These are phyloP conservation scores for Suillus paluster DNA, from an alignment of 768 basidiomycete genomes.

Conservation along the genomic window DNA sequence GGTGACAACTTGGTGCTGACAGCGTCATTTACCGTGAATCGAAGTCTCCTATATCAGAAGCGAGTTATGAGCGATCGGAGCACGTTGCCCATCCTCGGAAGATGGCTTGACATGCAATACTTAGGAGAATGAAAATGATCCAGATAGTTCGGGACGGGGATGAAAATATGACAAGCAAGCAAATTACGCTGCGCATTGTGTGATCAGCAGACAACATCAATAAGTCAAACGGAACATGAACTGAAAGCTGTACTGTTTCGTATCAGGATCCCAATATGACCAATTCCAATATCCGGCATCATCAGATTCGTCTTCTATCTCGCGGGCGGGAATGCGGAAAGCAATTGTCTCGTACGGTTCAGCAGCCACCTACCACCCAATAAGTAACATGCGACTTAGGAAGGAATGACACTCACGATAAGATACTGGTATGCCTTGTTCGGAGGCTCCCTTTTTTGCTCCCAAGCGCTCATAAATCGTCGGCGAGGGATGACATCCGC, in stretches of 20 bases:
- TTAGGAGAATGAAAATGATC: conserved; percentile 1
- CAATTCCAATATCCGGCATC: conserved; percentile 94
- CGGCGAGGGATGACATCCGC: conserved; percentile 80
- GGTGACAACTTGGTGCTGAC: conserved; percentile 34
- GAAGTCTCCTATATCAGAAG: background rate
- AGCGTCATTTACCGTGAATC: conserved; percentile 22
- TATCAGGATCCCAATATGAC: conserved; percentile 99
- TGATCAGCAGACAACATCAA: conserved; percentile 21
- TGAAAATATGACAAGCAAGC: background rate
- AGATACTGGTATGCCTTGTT: conserved; percentile 98
- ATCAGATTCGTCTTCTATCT: conserved; percentile 94
- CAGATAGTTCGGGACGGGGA: background rate
- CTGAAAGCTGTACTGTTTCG: conserved; percentile 97
- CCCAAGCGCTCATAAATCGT: conserved; percentile 97
- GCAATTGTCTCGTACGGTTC: conserved; percentile 99
- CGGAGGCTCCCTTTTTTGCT: conserved; percentile 92
- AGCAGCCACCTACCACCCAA: conserved; percentile 80
- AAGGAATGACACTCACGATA: conserved; percentile 64
- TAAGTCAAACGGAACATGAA: conserved; percentile 83
- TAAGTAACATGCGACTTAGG: conserved; percentile 33
- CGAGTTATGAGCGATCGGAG: background rate
- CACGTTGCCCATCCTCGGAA: conserved; percentile 3
- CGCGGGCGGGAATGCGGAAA: conserved; percentile 97
- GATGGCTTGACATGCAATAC: background rate
- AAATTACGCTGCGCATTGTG: background rate